Conservation (phyloP, 148 eudicot genomes). For the Rhododendron griersonianum region DNA sequence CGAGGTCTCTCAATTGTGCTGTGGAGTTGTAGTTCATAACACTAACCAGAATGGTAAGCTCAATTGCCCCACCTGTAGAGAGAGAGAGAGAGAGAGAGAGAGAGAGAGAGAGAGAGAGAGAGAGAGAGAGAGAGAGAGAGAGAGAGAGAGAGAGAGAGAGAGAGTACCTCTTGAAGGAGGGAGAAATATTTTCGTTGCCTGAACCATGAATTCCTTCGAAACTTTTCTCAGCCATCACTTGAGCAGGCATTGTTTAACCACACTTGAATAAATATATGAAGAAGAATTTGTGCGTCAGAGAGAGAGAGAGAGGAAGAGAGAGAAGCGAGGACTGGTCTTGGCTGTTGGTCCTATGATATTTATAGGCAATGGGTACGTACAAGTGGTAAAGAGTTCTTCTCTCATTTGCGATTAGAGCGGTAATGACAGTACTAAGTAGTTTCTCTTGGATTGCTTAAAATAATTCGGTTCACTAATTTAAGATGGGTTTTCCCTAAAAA, state of each 20-base stretch:
- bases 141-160: background rate
- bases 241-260: conserved; percentile 20
- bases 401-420: background rate
- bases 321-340: background rate
- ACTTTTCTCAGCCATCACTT: conserved; percentile 21
- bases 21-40: too few species aligned
- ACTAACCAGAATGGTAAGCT: too few species aligned
- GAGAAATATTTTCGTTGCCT: conserved; percentile 14
- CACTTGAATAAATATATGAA: background rate
- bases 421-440: too few species aligned
- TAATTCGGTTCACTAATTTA: too few species aligned
- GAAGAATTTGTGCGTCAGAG: background rate
- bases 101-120: background rate
- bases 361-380: background rate
- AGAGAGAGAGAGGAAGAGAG: conserved; percentile 2
- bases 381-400: background rate
- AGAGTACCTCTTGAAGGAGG: conserved; percentile 18
- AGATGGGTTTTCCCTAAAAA: too few species aligned
- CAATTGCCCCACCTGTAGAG: too few species aligned
- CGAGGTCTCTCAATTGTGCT: too few species aligned
- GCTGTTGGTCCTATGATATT: background rate
- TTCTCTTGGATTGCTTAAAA: too few species aligned
- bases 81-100: background rate
- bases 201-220: conserved; percentile 13
- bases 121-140: background rate